Conservation (phyloP, 2,329 filamentous ascomycete species). For the Exophiala bonariae region DNA sequence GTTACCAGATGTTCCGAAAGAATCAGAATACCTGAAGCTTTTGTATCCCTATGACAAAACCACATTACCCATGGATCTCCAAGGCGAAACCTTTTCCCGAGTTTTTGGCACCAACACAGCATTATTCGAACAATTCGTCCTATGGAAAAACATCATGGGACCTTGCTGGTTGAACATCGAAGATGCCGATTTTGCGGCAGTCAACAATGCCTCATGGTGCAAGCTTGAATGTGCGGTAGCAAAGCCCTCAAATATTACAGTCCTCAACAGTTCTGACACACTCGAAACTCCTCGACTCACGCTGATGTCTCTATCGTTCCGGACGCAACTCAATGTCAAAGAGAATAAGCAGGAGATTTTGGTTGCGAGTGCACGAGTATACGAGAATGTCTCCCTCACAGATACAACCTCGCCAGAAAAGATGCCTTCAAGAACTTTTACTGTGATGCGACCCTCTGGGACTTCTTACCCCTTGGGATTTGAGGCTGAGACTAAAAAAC, state of each 20-base stretch:
- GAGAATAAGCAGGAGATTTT: constrained; percentile 97
- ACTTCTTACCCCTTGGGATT: constrained; percentile 82
- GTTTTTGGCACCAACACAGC: constrained; percentile 92
- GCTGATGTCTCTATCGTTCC: constrained; percentile 89
- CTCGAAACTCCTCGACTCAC: constrained; percentile 84
- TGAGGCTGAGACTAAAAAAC: constrained; percentile 59
- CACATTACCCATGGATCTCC: constrained; percentile 66
- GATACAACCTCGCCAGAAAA: constrained; percentile 89
- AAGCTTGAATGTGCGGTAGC: constrained; percentile 85
- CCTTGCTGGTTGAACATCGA: constrained; percentile 95
- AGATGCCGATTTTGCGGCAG: constrained; percentile 75
- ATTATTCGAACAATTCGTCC: constrained; percentile 95
- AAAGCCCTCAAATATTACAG: constrained; percentile 73
- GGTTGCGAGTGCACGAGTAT: constrained; percentile 85
- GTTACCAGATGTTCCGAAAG: constrained; percentile 78
- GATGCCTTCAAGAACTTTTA: constrained; percentile 86
- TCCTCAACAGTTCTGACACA: constrained; percentile 74
- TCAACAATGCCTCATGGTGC: constrained; percentile 95
- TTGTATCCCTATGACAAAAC: constrained; percentile 90
- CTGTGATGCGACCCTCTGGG: constrained; percentile 78
- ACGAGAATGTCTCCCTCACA: constrained; percentile 82
- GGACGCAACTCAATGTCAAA: constrained; percentile 84
- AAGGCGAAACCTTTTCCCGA: constrained; percentile 87
- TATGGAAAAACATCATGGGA: constrained; percentile 99
- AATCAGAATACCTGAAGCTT: constrained; percentile 91